Evolutionary conservation across 768 basidiomycete genomes (phyloP).

Genomic region (Daedaleopsis nitida): DNA sequence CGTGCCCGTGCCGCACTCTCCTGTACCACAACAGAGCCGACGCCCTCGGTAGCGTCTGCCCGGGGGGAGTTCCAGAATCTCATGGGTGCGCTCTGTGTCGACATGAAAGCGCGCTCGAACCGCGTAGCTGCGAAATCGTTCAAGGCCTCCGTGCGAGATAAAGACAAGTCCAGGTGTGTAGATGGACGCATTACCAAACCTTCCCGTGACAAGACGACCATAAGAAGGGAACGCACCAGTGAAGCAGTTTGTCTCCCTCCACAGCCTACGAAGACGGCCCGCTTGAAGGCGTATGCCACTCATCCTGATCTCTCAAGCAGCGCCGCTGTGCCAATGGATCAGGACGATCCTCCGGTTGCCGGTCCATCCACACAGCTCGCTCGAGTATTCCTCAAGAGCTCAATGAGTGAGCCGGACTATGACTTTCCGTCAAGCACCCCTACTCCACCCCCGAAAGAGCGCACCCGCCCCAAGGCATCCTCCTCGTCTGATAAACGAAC

Average conservation of each 20-base stretch:
- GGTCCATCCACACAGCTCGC: neutral
- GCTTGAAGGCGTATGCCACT: neutral
- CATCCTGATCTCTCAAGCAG: neutral
- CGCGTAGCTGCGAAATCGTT: conserved; percentile 2
- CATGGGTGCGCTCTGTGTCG: neutral
- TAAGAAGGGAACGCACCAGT: neutral
- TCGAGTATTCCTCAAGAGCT: neutral
- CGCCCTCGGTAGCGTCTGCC: neutral
- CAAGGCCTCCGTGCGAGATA: neutral
- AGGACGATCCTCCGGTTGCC: neutral
- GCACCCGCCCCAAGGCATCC: neutral
- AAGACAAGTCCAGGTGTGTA: neutral
- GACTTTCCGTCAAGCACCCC: conserved; percentile 10
- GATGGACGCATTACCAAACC: neutral
- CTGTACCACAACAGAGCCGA: neutral
- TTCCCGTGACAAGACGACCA: neutral
- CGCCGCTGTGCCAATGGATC: neutral
- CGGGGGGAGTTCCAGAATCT: neutral
- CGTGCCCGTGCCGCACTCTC: neutral
- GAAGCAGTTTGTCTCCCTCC: neutral
- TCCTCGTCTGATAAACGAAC: too few species aligned
- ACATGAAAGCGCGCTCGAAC: neutral
- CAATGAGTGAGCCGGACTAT: neutral
- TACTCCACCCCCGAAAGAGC: conserved; percentile 3
- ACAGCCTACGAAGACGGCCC: neutral